Base-by-base conservation (phyloP, 2,329 filamentous ascomycete genomes). In the Hymenoscyphus salicellus region DNA sequence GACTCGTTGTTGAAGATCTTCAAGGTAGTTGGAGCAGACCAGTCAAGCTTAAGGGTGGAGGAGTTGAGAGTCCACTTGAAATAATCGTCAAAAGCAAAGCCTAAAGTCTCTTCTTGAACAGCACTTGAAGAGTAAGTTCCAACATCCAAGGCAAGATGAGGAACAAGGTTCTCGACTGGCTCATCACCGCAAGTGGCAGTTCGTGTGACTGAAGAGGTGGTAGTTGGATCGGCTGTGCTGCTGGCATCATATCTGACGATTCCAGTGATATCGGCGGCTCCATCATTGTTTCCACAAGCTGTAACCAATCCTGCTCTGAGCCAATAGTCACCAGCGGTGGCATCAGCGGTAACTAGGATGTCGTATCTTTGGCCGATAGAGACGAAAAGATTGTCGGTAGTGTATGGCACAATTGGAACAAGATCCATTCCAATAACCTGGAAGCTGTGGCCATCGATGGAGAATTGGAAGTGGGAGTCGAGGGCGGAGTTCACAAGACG, bases 401-500 rank as follows among this genome's bases (percentile, higher is more conserved):
- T 75, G 65, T 83, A 89, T 0, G 86, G 86, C 28, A 78, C 70
- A 28, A 89, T 79, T 0, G 86, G 84, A 0, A 89, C 83, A 3
- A 88, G 75, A 65, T 88, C 87, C n/a, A 75, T 77, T 0, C 81
- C 79, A 46, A 89, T 85, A 41, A 89, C 84, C 0, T 78, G 82
- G 69, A 89, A 73, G 0, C 72, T 80, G 72, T 89, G 86, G 60
- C 82, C 80, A 72, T 86, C 83, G 64, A 86, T 83, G 38, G 77
- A 78, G 69, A 85, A 85, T 52, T 72, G 74, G 69, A 82, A 80
- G 65, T 78, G 77, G 38, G 76, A 77, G 64, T 80, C 79, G 11
- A 80, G 75, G 17, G 77, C 78, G 16, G 76, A 76, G 71, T 83
- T 84, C 71, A 83, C 76, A 38, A 83, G 65, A 46, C 78, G 74